Base-by-base conservation (phyloP, 2,329 filamentous ascomycete genomes). In the Blastomyces percursus region DNA sequence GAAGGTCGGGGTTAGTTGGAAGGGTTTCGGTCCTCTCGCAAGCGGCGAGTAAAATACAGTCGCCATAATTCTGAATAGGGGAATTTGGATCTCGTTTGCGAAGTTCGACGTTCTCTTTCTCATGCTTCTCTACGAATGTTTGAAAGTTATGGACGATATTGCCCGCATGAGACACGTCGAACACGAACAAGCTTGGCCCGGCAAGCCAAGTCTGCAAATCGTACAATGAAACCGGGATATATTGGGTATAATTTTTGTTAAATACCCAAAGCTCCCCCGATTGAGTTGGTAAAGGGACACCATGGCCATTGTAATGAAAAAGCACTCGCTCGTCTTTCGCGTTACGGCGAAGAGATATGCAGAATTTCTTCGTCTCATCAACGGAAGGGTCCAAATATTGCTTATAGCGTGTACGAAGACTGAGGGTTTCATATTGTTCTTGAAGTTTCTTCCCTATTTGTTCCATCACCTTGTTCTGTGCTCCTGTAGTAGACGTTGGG, bases 261-360 rank as follows among this genome's bases (percentile, higher is more conserved):
- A 99, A 99, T 5, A 97, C 95, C 94, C 94, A 99, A 24, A 99
- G 96, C 75, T 99, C 94, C 16, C 94, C 94, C 4, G 93, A 96
- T 2, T 89, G 86, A 0, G 94, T 99, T 2, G 94, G 94, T 71
- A 96, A 91, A 1, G 94, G 94, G 12, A 99, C 94, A 56, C 94
- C 94, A 74, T 99, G 94, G 19, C 94, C 94, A 70, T 99, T 99
- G 80, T 99, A 99, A 73, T 99, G 94, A 70, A 99, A 90, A n/a
- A 99, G 80, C 1, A 99, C 91, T 59, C 94, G 83, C 78, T 99
- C 94, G 63, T 96, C 92, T 75, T 96, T 96, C 58, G 94, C 93
- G 72, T 96, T 96, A 65, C 91, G 84, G 40, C 94, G 85, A 38
- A 97, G 79, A 0, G 91, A 95, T 60, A 91, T 87, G 71, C 93